Evolutionary conservation across 345 rosid species (phyloP).

Genomic region (Triadica sebifera): DNA sequence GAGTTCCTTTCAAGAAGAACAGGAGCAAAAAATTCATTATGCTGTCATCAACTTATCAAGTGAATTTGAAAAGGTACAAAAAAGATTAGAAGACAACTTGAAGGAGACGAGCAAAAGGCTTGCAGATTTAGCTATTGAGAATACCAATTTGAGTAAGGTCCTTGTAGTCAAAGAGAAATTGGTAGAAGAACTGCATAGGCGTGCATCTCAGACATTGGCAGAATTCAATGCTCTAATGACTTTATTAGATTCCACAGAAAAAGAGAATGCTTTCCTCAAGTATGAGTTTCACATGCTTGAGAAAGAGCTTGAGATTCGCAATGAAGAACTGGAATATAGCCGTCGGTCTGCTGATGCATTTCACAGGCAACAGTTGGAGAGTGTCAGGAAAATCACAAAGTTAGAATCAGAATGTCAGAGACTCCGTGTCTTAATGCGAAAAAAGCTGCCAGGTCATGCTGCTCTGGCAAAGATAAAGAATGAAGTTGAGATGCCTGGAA

Average conservation of each 20-base stretch:
- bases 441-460: slow-evolving; percentile 49
- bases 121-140: slow-evolving; percentile 53
- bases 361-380: slow-evolving; percentile 62
- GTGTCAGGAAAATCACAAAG: slow-evolving; percentile 58
- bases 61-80: slow-evolving; percentile 39
- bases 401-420: slow-evolving; percentile 86
- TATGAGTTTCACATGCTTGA: slow-evolving; percentile 80
- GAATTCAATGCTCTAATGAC: slow-evolving; percentile 62
- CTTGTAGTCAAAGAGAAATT: slow-evolving; percentile 57
- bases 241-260: slow-evolving; percentile 65
- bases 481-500: too few relatives aligned
- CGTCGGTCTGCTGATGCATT: slow-evolving; percentile 58
- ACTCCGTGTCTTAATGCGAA: slow-evolving; percentile 49
- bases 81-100: slow-evolving; percentile 41
- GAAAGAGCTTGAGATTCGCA: slow-evolving; percentile 73
- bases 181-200: slow-evolving; percentile 50
- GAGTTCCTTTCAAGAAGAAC: slow-evolving; percentile 45
- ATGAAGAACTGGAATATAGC: slow-evolving; percentile 73
- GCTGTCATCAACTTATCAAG: slow-evolving; percentile 33
- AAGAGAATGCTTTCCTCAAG: slow-evolving; percentile 82
- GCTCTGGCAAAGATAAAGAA: too few relatives aligned
- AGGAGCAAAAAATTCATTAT: slow-evolving; percentile 44
- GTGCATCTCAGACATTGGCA: slow-evolving; percentile 52
- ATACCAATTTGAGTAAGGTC: slow-evolving; percentile 52
- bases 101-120: slow-evolving; percentile 48